Evolutionary conservation across 1,284 basidiomycete species (phyloP), one percentile per base, ranked within the genome.

Genomic region (Heterobasidion irregulare): DNA sequence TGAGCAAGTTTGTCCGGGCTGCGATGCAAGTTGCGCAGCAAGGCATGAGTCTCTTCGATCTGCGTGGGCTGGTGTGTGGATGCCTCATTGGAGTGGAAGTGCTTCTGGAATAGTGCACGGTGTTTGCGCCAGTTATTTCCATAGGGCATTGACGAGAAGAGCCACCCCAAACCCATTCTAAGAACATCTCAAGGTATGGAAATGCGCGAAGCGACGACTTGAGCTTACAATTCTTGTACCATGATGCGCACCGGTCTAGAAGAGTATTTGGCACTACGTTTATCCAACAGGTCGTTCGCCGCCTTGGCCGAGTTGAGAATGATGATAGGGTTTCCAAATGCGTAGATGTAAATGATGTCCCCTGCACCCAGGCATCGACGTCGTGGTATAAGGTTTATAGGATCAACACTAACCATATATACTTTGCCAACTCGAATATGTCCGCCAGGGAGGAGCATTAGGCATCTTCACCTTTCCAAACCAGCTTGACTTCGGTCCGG

Each of bases 181-280:
- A 19, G 8, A n/a, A 16, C 12, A 26, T 26, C 47, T 33, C 47
- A 19, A 32, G 10, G 8, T 8, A 2, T 32, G 9, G 26, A 33
- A 48, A 19, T 1, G 12, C 46, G 13, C 15, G 13, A 35, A 46
- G 26, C 10, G 19, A 12, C 32, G n/a, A 53, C 12, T 18, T 8
- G 35, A 12, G 5, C n/a, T 46, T 45, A 48, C 47, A 48, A 26
- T 33, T 57, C 61, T 12, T 56, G 38, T 12, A 64, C 45, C 63
- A 67, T 62, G 5, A 62, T 55, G 53, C 62, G 46, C 2, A 58
- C 51, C 2, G 60, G 56, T 9, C 75, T 66, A 50, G 66, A 66
- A 5, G 71, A 79, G 63, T 76, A 75, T 5, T 68, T 70, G 1
- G 68, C 64, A 0, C 72, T 72, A 8, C 70, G 64, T 54, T 67